Base-by-base conservation (phyloP, 2,329 filamentous ascomycete genomes). In the Mollisia scopiformis region DNA sequence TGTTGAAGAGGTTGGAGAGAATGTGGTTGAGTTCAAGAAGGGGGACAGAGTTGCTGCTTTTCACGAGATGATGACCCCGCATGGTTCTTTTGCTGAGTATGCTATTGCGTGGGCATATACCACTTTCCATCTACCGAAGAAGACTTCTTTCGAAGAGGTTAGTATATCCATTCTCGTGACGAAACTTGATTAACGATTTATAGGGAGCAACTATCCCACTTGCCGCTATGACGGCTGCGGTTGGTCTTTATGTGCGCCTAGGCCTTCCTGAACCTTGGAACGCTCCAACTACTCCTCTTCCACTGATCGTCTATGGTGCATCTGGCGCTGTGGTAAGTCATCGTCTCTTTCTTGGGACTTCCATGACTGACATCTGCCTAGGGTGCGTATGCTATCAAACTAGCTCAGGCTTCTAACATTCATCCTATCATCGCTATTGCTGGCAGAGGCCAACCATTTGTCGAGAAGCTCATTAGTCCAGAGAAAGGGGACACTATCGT, bases 21-120 rank as follows among this genome's bases (percentile, higher is more conserved):
- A 79, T 54, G 81, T 85, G 1, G 76, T 74, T 55, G 70, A 71
- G 55, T 84, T 75, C 59, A 73, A 72, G 53, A 70, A 69, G 27
- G 81, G 80, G 16, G 80, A 82, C 59, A 75, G 80, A 30, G 80
- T 83, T 25, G 78, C 77, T 0, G 79, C 78, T 0, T 81, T 81
- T 55, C 80, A 82, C 58, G 75, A 84, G 63, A 86, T 88, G 79
- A 66, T 73, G 46, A 74, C 75, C 0, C 76, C 79, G 0, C 70
- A 78, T 35, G 87, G 87, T 2, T 80, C 77, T 7, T 89, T 82
- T 62, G 87, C 86, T 3, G 85, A 88, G 68, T 89, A 88, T 65
- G 82, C 84, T 2, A 73, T 88, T 11, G 80, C 81, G 0, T 81
- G 77, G 73, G 77, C 79, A 33, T 77, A 83, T 66, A 84, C 84